Evolutionary conservation across 306 rosid genomes (phyloP).

Genomic region (Corylus heterophylla): DNA sequence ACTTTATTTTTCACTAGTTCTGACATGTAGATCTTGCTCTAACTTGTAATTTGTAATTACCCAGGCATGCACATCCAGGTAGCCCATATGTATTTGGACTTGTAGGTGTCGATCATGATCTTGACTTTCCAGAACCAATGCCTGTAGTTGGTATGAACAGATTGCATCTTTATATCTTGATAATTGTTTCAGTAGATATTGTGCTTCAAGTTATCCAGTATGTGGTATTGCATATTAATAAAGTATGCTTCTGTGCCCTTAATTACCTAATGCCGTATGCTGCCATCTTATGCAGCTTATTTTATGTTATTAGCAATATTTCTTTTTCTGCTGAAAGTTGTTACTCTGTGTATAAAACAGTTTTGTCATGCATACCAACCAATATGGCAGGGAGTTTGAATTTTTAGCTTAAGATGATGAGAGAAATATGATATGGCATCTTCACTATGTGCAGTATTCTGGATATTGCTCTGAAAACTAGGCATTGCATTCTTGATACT

Average conservation of each 20-base stretch:
- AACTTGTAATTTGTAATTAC: slow-evolving; percentile 26
- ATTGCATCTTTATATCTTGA: slow-evolving; percentile 1
- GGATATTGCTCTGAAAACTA: background rate
- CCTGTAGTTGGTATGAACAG: slow-evolving; percentile 78
- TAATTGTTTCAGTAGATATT: slow-evolving; percentile 7
- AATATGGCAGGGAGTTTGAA: background rate
- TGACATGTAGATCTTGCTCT: slow-evolving; percentile 21
- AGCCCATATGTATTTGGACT: slow-evolving; percentile 96
- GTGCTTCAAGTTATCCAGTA: background rate
- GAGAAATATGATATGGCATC: background rate
- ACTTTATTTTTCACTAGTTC: background rate
- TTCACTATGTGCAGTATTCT: background rate
- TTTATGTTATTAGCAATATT: background rate
- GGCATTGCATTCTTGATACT: background rate
- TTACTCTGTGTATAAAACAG: background rate
- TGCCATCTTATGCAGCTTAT: background rate
- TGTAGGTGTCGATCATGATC: slow-evolving; percentile 85
- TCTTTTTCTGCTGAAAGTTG: background rate
- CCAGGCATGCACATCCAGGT: slow-evolving; percentile 99
- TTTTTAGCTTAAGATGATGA: background rate
- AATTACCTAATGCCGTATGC: background rate
- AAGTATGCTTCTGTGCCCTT: background rate
- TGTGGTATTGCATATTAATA: background rate
- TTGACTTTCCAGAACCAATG: slow-evolving; percentile 98
- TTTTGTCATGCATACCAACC: background rate